Evolutionary conservation across 768 basidiomycete species (phyloP), one percentile per base, ranked within the genome.

Genomic region (Tulasnella sp.): DNA sequence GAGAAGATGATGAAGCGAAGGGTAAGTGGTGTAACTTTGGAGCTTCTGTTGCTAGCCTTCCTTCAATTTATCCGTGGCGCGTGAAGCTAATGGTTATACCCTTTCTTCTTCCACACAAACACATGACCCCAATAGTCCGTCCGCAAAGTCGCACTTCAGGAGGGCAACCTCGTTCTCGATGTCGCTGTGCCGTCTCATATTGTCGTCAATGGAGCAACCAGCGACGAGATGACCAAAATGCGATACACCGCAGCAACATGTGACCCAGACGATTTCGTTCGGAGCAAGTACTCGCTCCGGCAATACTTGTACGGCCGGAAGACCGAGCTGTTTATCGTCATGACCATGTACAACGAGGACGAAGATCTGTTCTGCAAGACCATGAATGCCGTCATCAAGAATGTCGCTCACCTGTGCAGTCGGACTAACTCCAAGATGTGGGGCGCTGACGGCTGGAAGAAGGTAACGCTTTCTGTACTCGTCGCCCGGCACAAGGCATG

Each of bases 241-340:
- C 86, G 94, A 70, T 95, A 95, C 82, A 94, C 93, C 7, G 93
- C 93, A 3, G 92, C 91, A 1, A 94, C 93, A 1, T 94, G 93
- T 80, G 73, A 95, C 82, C 94, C 93, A 7, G 93, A 96, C 81
- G 90, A 94, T 69, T 96, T 95, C 83, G 90, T 92, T 89, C 38
- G 64, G 29, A 40, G 67, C 67, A 89, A 90, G 78, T 94, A 93
- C 82, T 89, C 92, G 7, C 87, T 96, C 31, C 86, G 94, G 31
- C 94, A 89, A 5, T 95, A 90, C 82, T 86, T 95, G 0, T 88
- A 89, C 80, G 89, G 89, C 75, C 91, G 95, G 74, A 87, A 90
- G 73, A 97, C 95, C 11, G 96, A 97, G 83, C 86, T 97, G 17
- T 96, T 97, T 84, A 93, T 97, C 79, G 94, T 96, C 54, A 93